Evolutionary conservation across 163 green algal species (phyloP), one percentile per base, ranked within the genome.

Genomic region (Chlorella variabilis): DNA sequence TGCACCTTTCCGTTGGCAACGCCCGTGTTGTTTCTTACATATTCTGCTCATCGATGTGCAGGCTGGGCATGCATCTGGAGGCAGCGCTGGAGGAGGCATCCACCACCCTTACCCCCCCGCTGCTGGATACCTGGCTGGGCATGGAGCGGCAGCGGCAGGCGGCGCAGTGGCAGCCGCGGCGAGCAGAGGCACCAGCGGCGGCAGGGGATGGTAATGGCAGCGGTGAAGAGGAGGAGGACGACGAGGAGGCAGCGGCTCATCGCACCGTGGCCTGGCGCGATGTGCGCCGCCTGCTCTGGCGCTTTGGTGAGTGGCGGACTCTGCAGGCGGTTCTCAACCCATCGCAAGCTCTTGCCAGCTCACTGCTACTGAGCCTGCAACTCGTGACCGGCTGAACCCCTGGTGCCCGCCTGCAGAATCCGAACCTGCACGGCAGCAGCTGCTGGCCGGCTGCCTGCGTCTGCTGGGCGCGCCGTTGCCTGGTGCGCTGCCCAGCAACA

Each of bases 11-110:
- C n/a, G n/a, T n/a, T n/a, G n/a, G n/a, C n/a, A n/a, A n/a, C n/a
- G n/a, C n/a, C n/a, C n/a, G n/a, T n/a, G n/a, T n/a, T n/a, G n/a
- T n/a, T n/a, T n/a, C n/a, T n/a, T n/a, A n/a, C n/a, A n/a, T n/a
- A n/a, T n/a, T n/a, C n/a, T n/a, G n/a, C n/a, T n/a, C n/a, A n/a
- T n/a, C n/a, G n/a, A 2, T 54, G 17, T 27, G 20, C 67, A 87
- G 76, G 80, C 71, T 94, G 75, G 91, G 91, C 0, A 41, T 95
- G 65, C 36, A 87, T 71, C 71, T 94, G 61, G 91, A 94, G 69
- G 80, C 82, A 79, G 84, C 89, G 42, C 71, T 96, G 38, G 91
- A 87, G 25, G 81, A 83, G 62, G 75, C 62, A 0, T 49, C 41
- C 1, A 66, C 85, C 38, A 84, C 79, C 1, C 66, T 94, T 63